A percentile compares a stretch with the other conserved stretches of the same genome.
phyloP scores from a whole-genome alignment of 1,139 yeast genomes.

The Saccharomycopsis crataegensis region DNA sequence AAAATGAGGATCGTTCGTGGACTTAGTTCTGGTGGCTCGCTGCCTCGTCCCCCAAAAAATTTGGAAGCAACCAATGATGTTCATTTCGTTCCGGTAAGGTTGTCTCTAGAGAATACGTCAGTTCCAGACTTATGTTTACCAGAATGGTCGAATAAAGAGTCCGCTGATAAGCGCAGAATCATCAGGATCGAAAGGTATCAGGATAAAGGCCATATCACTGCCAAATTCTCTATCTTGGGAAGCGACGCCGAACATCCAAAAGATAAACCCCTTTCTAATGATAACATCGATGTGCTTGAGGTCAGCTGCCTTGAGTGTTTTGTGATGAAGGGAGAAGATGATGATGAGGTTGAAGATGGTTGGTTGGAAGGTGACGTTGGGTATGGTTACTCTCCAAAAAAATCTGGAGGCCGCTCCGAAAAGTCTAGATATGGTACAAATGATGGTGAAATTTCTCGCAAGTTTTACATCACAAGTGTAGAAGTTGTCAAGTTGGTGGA shows the following conservation, averaged over 20 bases:
- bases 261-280: slow-evolving; percentile 28
- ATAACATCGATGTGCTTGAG: slow-evolving; percentile 36
- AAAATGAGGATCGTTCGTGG: slow-evolving; percentile 41
- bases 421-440: slow-evolving; percentile 22
- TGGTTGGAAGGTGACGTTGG: background rate
- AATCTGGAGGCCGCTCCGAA: background rate
- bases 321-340: slow-evolving; percentile 31
- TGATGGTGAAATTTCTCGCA: slow-evolving; percentile 24
- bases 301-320: slow-evolving; percentile 50
- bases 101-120: slow-evolving; percentile 38
- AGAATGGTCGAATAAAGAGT: slow-evolving; percentile 42
- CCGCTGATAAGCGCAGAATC: slow-evolving; percentile 45
- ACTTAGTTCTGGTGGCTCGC: slow-evolving; percentile 50
- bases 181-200: slow-evolving; percentile 51
- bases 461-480: slow-evolving; percentile 55
- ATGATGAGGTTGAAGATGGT: slow-evolving; percentile 26
- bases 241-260: slow-evolving; percentile 43
- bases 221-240: slow-evolving; percentile 45
- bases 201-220: slow-evolving; percentile 38
- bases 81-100: slow-evolving; percentile 40
- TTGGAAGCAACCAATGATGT: slow-evolving; percentile 28
- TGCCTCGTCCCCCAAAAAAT: slow-evolving; percentile 48
- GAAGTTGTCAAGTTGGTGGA: slow-evolving; percentile 62
- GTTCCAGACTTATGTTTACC: slow-evolving; percentile 44
- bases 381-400: background rate